These are phyloP conservation scores for Thelephora aurantiotincta DNA, from an alignment of 768 basidiomycete genomes.

Conservation along the genomic window DNA sequence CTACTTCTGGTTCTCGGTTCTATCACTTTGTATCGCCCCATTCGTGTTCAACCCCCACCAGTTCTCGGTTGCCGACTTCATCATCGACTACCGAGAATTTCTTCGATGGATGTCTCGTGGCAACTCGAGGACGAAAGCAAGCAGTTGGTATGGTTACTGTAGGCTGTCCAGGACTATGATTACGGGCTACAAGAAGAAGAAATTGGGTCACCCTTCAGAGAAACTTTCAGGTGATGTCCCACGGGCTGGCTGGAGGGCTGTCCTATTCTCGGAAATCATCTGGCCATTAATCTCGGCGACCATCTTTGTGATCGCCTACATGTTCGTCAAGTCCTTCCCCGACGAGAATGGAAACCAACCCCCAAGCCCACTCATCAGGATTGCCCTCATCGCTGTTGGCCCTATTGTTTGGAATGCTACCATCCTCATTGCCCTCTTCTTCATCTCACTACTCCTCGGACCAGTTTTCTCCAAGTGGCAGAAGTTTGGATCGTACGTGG, in stretches of 20 bases:
- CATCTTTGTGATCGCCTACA: slow-evolving; percentile 74
- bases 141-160: slow-evolving; percentile 99
- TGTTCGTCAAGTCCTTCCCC: slow-evolving; percentile 91
- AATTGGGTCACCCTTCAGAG: slow-evolving; percentile 93
- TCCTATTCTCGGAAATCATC: slow-evolving; percentile 74
- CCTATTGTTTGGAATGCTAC: slow-evolving; percentile 94
- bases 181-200: slow-evolving; percentile 99
- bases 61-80: slow-evolving; percentile 92
- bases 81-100: slow-evolving; percentile 98
- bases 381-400: slow-evolving; percentile 77
- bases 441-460: slow-evolving; percentile 84
- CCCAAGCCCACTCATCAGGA: slow-evolving; percentile 82
- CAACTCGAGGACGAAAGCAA: slow-evolving; percentile 90
- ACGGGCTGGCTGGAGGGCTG: slow-evolving; percentile 75
- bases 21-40: slow-evolving; percentile 90
- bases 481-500: slow-evolving; percentile 88
- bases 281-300: slow-evolving; percentile 65
- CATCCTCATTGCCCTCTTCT: slow-evolving; percentile 72
- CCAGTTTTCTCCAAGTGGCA: slow-evolving; percentile 77
- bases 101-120: slow-evolving; percentile 99
- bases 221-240: slow-evolving; percentile 92
- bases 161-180: slow-evolving; percentile 94
- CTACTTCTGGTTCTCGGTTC: slow-evolving; percentile 98
- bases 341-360: slow-evolving; percentile 40
- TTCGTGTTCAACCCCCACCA: slow-evolving; percentile 99